Conservation (phyloP, 176 grass and related monocot species). For the Phyllostachys edulis region DNA sequence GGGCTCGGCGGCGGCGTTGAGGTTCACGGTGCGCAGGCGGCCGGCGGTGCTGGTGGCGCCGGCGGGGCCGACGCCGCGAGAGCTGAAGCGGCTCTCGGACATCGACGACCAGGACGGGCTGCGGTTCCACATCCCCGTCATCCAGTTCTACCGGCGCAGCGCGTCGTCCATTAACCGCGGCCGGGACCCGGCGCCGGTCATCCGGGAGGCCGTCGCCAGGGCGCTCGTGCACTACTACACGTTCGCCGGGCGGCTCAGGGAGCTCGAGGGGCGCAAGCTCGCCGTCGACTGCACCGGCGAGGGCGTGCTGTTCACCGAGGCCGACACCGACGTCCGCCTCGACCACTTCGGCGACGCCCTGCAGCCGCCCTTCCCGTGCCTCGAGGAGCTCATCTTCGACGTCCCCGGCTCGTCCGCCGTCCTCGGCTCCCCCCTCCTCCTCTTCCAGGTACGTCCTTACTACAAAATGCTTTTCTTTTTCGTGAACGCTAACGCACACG, state of each 20-base stretch:
- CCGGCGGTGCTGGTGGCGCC: constrained; percentile 61
- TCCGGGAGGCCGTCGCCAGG: constrained; percentile 60
- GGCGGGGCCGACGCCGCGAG: constrained; percentile 46
- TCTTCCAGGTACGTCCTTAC: constrained; percentile 54
- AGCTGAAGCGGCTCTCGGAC: constrained; percentile 80
- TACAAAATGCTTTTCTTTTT: background rate
- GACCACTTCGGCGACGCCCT: constrained; percentile 70
- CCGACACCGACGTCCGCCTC: constrained; percentile 61
- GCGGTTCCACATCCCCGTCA: constrained; percentile 78
- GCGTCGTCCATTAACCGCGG: background rate
- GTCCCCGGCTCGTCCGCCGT: constrained; percentile 57
- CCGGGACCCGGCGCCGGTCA: constrained; percentile 52
- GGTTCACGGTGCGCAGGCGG: constrained; percentile 48
- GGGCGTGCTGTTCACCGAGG: constrained; percentile 78
- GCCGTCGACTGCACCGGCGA: constrained; percentile 85
- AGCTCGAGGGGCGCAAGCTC: constrained; percentile 57
- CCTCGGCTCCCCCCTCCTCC: constrained; percentile 55
- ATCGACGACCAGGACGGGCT: constrained; percentile 89
- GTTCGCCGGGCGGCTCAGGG: constrained; percentile 72
- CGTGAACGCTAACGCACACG: background rate
- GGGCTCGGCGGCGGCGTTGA: constrained; percentile 21
- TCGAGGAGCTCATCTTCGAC: constrained; percentile 71
- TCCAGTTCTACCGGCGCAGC: constrained; percentile 71
- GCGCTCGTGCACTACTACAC: constrained; percentile 84
- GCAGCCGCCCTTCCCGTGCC: constrained; percentile 69